Conservation (phyloP, 305 asterid genomes). For the Stenogyne calaminthoides region DNA sequence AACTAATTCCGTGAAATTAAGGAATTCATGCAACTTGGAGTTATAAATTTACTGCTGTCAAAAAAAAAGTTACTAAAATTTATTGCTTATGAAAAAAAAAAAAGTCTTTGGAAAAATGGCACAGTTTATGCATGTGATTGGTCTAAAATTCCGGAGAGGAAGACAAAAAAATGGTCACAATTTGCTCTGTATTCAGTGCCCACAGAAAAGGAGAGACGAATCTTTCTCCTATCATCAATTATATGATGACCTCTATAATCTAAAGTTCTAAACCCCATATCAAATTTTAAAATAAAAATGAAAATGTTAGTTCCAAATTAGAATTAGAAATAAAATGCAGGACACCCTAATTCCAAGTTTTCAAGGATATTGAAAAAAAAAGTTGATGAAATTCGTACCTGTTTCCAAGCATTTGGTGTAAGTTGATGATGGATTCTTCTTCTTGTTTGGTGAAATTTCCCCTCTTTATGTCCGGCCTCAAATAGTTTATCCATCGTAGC, state of each 20-base stretch:
- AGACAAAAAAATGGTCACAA: slow-evolving; percentile 5
- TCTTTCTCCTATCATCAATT: no score
- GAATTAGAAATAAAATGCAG: neutral
- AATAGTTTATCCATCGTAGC: slow-evolving; percentile 77
- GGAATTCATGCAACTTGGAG: no score
- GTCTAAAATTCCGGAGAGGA: slow-evolving; percentile 15
- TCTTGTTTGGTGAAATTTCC: slow-evolving; percentile 81
- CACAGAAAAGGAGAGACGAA: no score
- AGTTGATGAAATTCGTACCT: slow-evolving; percentile 43
- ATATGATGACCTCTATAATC: no score
- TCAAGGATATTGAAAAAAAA: no score
- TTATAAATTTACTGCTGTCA: no score
- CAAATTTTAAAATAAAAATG: no score
- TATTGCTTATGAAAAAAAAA: no score
- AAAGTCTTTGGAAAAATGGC: neutral
- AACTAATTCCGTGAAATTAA: no score
- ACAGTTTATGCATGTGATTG: slow-evolving; percentile 30
- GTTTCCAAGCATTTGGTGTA: slow-evolving; percentile 77
- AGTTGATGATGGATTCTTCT: slow-evolving; percentile 69
- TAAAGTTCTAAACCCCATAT: no score
- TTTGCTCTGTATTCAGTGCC: slow-evolving; percentile 26
- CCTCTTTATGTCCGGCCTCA: slow-evolving; percentile 84
- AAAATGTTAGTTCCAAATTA: neutral
- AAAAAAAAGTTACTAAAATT: no score
- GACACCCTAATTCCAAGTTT: no score